Evolutionary conservation across 768 basidiomycete species (phyloP).

Genomic region (Floccularia luteovirens): DNA sequence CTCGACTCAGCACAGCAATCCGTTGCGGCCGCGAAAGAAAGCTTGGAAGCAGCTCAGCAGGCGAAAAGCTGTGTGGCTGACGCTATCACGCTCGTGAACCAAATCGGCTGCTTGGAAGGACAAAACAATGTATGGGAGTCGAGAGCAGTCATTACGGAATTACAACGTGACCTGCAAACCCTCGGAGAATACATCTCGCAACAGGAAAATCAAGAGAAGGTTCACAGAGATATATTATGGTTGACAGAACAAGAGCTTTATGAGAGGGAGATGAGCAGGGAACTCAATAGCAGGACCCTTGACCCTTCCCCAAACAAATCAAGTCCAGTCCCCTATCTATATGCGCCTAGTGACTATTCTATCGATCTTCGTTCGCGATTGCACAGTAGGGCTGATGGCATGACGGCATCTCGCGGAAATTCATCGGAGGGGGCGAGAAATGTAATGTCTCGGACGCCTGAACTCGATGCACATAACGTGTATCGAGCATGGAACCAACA

Average conservation of each 20-base stretch:
- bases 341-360: neutral
- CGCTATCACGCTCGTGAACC: too few species aligned
- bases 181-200: neutral
- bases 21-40: constrained; percentile 16
- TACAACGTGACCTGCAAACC: constrained; percentile 1
- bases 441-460: too few species aligned
- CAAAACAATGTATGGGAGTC: too few species aligned
- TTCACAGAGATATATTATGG: constrained; percentile 1
- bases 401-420: too few species aligned
- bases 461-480: neutral
- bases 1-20: constrained; percentile 20
- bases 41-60: constrained; percentile 16
- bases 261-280: neutral
- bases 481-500: neutral
- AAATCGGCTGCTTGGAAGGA: too few species aligned
- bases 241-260: constrained; percentile 10
- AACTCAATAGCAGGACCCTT: neutral
- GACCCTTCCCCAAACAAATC: neutral
- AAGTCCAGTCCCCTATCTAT: neutral
- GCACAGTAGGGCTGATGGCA: too few species aligned
- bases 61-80: constrained; percentile 14
- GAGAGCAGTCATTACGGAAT: neutral
- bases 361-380: too few species aligned
- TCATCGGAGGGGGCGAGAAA: too few species aligned
- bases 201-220: neutral